Base-by-base conservation (phyloP, 768 basidiomycete species). In the Lanmaoa rubissima region DNA sequence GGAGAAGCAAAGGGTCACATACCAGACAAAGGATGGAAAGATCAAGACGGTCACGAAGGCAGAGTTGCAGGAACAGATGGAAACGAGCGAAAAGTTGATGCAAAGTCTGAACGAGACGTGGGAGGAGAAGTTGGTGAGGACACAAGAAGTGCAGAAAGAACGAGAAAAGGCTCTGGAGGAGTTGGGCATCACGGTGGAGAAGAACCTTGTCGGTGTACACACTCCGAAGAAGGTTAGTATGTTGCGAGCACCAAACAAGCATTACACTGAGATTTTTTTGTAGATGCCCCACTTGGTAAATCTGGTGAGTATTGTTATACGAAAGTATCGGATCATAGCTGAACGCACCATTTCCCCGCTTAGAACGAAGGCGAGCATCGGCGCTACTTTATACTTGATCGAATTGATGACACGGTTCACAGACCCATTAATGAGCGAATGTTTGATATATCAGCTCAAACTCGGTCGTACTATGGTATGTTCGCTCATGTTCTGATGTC, bases 351-450 rank as follows among this genome's bases (percentile, higher is more conserved):
- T 42, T 49, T 44, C 55, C 50, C 58, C 53, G 19, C 57, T 50
- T 65, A 88, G 86, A 89, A 89, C 71, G 88, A 89, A 83, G 90
- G 88, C 83, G 50, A 65, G 78, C 64, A 58, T 45, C 43, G 17
- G 9, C 21, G 46, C 12, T 35, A 14, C 19, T 54, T 42, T n/a
- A 54, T 57, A 5, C 24, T 26, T 40, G 28, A 38, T 51, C 19
- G 3, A 19, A 48, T 48, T 63, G 58, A 57, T 56, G 46, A 60
- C 38, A 46, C 28, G 19, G 53, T 59, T 58, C 50, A 63, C 58
- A 92, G 94, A 97, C 77, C 95, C 94, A 48, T 80, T 97, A 49
- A 97, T 97, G 94, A 93, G 91, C 69, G 94, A 97, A 76, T 95
- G 92, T 74, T 75, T 94, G 66, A 88, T 92, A 64, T 92, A 98